A percentile compares a stretch with the other conserved stretches of the same genome.
Evolutionary conservation across 2,329 filamentous ascomycete species (phyloP).

Genomic region (Didymella exigua): DNA sequence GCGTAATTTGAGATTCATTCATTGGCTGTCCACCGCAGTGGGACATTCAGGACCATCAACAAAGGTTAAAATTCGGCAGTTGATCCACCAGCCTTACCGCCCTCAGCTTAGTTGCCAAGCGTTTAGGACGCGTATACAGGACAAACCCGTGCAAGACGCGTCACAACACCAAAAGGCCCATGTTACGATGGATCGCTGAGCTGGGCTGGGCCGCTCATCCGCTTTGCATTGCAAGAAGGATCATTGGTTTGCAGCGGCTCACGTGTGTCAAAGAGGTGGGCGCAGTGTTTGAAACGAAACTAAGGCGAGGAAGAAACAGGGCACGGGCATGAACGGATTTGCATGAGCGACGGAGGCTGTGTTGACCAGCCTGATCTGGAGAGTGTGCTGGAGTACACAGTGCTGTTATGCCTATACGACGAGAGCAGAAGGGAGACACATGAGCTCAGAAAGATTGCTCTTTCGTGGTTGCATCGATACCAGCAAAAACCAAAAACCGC

Average conservation of each 20-base stretch:
- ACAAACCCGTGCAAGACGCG: conserved; percentile 3
- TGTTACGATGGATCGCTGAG: conserved; percentile 1
- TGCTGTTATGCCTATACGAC: background rate
- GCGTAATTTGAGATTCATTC: background rate
- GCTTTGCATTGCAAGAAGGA: background rate
- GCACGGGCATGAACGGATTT: background rate
- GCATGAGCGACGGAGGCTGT: background rate
- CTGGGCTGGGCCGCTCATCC: background rate
- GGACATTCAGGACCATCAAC: background rate
- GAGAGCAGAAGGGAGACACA: background rate
- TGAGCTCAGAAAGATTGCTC: background rate
- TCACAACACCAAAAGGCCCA: conserved; percentile 11
- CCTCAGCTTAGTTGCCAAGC: conserved; percentile 3
- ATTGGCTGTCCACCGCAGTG: background rate
- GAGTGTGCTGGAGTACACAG: background rate
- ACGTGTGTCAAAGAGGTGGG: conserved; percentile 1
- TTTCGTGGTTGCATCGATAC: background rate
- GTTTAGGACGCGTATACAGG: background rate
- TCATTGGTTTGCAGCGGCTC: conserved; percentile 10
- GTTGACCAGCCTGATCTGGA: background rate
- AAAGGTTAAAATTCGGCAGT: background rate
- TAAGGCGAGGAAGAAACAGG: background rate
- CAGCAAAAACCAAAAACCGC: background rate
- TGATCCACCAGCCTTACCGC: conserved; percentile 5
- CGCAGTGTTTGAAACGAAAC: conserved; percentile 10